Percentiles rank a stretch among this genome's conserved stretches.
These are phyloP conservation scores for Gynochthodes officinalis DNA, from an alignment of 257 asterid genomes.

Conservation along the genomic window DNA sequence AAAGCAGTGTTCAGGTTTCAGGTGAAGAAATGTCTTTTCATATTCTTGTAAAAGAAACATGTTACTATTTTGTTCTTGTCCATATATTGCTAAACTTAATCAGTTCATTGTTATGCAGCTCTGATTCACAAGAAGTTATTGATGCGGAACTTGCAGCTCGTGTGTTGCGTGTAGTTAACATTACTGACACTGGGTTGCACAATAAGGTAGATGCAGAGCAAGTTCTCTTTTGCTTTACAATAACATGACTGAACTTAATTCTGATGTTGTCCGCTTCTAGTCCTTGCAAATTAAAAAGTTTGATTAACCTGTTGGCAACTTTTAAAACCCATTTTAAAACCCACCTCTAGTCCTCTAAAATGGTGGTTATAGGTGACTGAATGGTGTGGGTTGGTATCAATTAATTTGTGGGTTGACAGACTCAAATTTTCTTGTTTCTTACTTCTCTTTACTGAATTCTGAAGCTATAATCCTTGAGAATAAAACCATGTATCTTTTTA, in stretches of 20 bases:
- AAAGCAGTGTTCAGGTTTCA: conserved; percentile 80
- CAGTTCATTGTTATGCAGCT: conserved; percentile 39
- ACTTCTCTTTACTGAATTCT: background rate
- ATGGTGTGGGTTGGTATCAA: background rate
- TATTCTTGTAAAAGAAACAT: background rate
- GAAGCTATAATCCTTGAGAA: background rate
- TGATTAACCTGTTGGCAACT: conserved; percentile 1
- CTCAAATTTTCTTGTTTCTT: no score
- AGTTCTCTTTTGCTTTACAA: background rate
- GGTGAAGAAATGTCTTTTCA: conserved; percentile 33
- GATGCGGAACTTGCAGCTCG: conserved; percentile 99
- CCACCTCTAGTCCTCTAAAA: background rate
- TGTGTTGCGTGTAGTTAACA: conserved; percentile 76
- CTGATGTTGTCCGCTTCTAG: background rate
- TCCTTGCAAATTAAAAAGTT: background rate
- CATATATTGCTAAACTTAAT: background rate
- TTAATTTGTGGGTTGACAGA: background rate
- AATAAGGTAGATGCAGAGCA: conserved; percentile 54
- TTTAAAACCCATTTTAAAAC: background rate
- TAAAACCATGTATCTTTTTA: background rate
- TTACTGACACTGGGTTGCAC: conserved; percentile 83
- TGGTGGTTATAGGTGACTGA: background rate
- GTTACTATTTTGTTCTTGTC: background rate
- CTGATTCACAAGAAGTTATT: conserved; percentile 82
- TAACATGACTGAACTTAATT: background rate